These are phyloP conservation scores for Aquilaria yunnanensis DNA, from an alignment of 345 rosid genomes.

Conservation along the genomic window DNA sequence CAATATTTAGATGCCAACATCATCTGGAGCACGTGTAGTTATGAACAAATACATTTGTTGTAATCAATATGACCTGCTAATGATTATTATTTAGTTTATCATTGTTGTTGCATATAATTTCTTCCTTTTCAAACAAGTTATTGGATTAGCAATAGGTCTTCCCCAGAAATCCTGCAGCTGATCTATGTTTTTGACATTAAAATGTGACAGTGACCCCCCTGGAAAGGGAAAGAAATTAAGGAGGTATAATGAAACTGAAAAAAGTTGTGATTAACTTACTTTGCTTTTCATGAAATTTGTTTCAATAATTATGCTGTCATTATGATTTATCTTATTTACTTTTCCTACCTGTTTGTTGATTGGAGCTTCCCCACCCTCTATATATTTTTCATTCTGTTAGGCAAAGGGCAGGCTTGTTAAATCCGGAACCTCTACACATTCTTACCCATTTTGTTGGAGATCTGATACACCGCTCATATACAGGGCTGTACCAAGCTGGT, in stretches of 20 bases:
- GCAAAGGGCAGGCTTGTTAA: conserved; percentile 91
- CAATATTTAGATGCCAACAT: background rate
- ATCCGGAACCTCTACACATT: conserved; percentile 72
- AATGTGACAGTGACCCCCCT: no score
- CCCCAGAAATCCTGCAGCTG: no score
- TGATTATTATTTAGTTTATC: no score
- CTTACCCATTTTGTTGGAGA: conserved; percentile 92
- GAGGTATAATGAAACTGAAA: no score
- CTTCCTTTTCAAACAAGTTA: no score
- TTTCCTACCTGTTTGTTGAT: no score
- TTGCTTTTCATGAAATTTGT: no score
- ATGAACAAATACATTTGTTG: background rate
- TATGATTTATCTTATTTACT: background rate
- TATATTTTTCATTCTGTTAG: conserved; percentile 32
- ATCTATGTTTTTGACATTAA: no score
- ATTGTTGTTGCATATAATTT: no score
- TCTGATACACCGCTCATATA: conserved; percentile 95
- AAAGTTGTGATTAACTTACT: no score
- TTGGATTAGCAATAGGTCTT: no score
- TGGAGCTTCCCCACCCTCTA: background rate
- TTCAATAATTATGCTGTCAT: background rate
- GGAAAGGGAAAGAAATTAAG: no score
- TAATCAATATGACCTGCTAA: background rate
- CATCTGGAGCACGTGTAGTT: background rate
- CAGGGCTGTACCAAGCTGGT: conserved; percentile 99